Conservation (phyloP, 805 yeast genomes). For the Wickerhamomyces bovis region DNA sequence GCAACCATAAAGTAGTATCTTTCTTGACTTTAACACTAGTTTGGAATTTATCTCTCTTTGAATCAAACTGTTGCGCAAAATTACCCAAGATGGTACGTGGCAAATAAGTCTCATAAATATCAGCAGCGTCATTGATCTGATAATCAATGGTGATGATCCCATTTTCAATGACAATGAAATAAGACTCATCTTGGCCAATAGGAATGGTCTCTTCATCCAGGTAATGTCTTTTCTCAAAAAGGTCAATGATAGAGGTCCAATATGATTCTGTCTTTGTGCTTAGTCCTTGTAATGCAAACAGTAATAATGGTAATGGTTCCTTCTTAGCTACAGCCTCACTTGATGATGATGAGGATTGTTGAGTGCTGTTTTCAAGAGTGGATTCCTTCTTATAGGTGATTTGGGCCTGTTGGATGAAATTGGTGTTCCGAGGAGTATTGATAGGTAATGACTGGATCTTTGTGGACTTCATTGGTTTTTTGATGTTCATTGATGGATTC, state of each 20-base stretch:
- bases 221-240: constrained; percentile 44
- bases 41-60: constrained; percentile 34
- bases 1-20: constrained; percentile 64
- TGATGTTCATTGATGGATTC: constrained; percentile 1
- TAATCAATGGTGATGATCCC: constrained; percentile 49
- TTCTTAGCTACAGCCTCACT: constrained; percentile 10
- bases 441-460: constrained; percentile 15
- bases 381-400: constrained; percentile 27
- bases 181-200: constrained; percentile 23
- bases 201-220: constrained; percentile 49
- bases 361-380: constrained; percentile 13
- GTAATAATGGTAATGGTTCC: constrained; percentile 38
- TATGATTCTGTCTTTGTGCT: constrained; percentile 40
- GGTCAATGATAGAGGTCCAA: constrained; percentile 61
- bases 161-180: constrained; percentile 52
- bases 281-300: constrained; percentile 40
- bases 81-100: constrained; percentile 54
- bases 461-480: neutral
- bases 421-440: constrained; percentile 36
- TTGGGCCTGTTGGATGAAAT: constrained; percentile 34
- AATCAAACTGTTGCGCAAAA: constrained; percentile 20
- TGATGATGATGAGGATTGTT: constrained; percentile 2
- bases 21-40: constrained; percentile 49
- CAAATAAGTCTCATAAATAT: constrained; percentile 39
- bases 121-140: constrained; percentile 30